Conservation (phyloP, 2,329 filamentous ascomycete genomes). For the Alternaria gaisen region DNA sequence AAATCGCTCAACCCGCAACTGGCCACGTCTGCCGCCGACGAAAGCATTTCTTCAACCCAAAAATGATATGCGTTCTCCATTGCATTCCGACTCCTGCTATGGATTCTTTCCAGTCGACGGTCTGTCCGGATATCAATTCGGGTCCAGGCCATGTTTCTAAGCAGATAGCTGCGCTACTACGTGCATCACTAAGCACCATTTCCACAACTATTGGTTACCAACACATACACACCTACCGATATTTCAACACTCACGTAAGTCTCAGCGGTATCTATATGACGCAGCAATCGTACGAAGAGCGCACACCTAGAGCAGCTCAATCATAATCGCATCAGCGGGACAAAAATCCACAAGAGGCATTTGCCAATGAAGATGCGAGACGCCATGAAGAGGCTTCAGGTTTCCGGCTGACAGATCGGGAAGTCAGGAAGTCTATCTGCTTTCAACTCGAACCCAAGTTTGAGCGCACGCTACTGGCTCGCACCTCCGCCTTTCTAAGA, state of each 20-base stretch:
- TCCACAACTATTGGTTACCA: slow-evolving; percentile 6
- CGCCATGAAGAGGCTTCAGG: not conserved
- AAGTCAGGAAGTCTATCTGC: not conserved
- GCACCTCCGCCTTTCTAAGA: not conserved
- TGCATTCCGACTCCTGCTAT: not conserved
- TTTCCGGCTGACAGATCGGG: not conserved
- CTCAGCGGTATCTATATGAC: not conserved
- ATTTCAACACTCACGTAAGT: not conserved
- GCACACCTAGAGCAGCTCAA: not conserved
- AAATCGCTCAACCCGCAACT: not conserved
- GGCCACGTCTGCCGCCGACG: slow-evolving; percentile 15
- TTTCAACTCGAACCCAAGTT: not conserved
- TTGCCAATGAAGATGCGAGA: not conserved
- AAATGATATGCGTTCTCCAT: not conserved
- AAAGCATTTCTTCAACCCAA: not conserved
- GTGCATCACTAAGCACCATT: slow-evolving; percentile 24
- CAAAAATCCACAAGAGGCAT: not conserved
- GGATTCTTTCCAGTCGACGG: not conserved
- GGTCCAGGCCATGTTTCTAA: slow-evolving; percentile 15
- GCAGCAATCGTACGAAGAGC: not conserved
- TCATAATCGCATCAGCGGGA: not conserved
- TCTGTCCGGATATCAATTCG: not conserved
- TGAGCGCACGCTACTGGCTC: not conserved
- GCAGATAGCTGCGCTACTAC: slow-evolving; percentile 13
- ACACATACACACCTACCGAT: not conserved